Evolutionary conservation across 768 basidiomycete species (phyloP), one percentile per base, ranked within the genome.

Genomic region (Thelephora ganbajun): DNA sequence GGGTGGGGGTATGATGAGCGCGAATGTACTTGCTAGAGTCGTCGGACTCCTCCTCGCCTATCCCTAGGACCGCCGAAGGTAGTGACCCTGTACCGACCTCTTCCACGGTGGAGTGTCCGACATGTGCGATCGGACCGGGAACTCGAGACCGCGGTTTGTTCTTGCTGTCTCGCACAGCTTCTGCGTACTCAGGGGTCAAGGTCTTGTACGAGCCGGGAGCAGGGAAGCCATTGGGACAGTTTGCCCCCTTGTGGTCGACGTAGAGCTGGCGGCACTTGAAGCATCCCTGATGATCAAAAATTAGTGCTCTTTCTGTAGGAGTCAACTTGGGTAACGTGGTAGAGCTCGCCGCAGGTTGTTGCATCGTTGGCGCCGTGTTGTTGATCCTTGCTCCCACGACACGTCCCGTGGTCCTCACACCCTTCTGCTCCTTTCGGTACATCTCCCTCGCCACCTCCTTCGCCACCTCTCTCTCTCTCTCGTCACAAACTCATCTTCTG

Each of bases 181-280:
- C 34, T 0, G 51, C 49, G 12, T 51, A 45, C 2, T 35, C 45
- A 7, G 20, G 23, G 5, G 51, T 60, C n/a, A 53, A 18, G 0
- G 47, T 50, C 30, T 45, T 51, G 44, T 64, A 64, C 0, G 23
- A 50, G 0, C 43, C 9, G 53, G 30, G 0, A n/a, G n/a, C n/a
- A n/a, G 60, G 61, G 42, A 56, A 61, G 0, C 51, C 54, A 19
- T 54, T 51, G 0, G 49, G 50, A 43, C 63, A 65, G 46, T 33
- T 43, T 1, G 11, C 4, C 0, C 51, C 46, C 1, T 16, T 18
- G 42, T 63, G 62, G 3, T 49, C 46, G 0, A 50, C 33, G 5
- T 48, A 53, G 13, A 53, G 43, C 5, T 35, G 23, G 0, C 54
- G 45, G 33, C 63, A 65, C n/a, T 61, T 57, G 47, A 54, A 48